These are phyloP conservation scores for Cylindricascospora bacillispora DNA, from an alignment of 1,139 yeast species.

Conservation along the genomic window DNA sequence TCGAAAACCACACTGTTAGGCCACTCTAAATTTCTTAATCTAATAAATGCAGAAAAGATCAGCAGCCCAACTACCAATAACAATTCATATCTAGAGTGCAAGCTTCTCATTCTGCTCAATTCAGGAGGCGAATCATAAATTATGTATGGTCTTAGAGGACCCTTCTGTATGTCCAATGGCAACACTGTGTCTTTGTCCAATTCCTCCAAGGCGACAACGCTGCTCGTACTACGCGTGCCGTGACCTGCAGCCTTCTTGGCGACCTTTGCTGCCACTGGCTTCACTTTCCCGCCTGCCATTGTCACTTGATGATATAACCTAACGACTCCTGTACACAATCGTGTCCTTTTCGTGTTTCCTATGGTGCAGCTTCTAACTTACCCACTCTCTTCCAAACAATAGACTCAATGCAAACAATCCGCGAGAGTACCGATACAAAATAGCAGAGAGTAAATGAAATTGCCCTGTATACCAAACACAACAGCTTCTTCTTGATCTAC, in stretches of 20 bases:
- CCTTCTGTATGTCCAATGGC: slow-evolving; percentile 30
- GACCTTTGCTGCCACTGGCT: slow-evolving; percentile 1
- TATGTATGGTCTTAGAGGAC: slow-evolving; percentile 30
- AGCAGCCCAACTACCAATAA: slow-evolving; percentile 37
- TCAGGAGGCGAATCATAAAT: slow-evolving; percentile 34
- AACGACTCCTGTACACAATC: no score
- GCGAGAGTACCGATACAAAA: no score
- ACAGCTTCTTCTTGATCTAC: no score
- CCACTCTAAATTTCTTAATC: slow-evolving; percentile 46
- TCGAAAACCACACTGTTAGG: slow-evolving; percentile 88
- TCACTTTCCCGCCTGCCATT: neutral
- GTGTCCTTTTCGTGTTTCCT: no score
- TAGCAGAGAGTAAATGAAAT: no score
- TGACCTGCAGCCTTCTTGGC: slow-evolving; percentile 2
- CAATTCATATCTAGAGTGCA: slow-evolving; percentile 27
- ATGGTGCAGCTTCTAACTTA: no score
- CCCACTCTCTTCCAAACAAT: no score
- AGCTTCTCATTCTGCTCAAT: slow-evolving; percentile 29
- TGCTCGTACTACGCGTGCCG: neutral
- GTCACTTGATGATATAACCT: no score
- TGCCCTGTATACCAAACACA: no score
- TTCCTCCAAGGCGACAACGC: no score
- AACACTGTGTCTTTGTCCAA: no score
- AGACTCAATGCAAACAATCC: no score
- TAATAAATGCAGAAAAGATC: slow-evolving; percentile 40